A percentile compares a stretch with the other conserved stretches of the same genome.
These are phyloP conservation scores for Verticillium alfalfae DNA, from an alignment of 2,329 filamentous ascomycete species.

Conservation along the genomic window DNA sequence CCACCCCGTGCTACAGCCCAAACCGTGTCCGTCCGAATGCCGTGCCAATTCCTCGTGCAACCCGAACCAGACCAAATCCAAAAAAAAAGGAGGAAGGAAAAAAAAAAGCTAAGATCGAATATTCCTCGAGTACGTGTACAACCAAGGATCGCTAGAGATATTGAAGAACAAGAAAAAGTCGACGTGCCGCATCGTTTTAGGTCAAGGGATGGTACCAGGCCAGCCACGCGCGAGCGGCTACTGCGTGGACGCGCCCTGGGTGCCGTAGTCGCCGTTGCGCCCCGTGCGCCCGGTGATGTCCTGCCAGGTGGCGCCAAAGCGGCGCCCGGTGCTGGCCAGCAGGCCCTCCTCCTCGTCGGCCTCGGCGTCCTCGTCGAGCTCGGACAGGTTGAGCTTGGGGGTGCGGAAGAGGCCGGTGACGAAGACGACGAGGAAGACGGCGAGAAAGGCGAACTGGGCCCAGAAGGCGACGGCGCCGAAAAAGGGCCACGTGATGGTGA, in stretches of 20 bases:
- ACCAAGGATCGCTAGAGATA: background rate
- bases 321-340: constrained; percentile 72
- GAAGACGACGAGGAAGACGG: constrained; percentile 76
- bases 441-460: constrained; percentile 90
- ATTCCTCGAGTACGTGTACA: background rate
- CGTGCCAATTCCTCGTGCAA: background rate
- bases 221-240: background rate
- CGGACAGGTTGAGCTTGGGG: constrained; percentile 68
- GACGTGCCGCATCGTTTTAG: background rate
- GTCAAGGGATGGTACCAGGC: background rate
- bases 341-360: constrained; percentile 91
- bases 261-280: constrained; percentile 11
- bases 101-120: background rate
- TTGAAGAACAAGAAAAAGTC: background rate
- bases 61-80: background rate
- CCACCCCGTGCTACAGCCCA: background rate
- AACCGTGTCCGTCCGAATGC: background rate
- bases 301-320: constrained; percentile 84
- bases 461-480: constrained; percentile 93
- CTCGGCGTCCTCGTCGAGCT: constrained; percentile 84
- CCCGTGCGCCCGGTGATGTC: constrained; percentile 62
- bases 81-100: too few relatives aligned
- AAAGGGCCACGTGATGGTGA: constrained; percentile 91
- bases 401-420: constrained; percentile 73
- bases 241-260: background rate